Base-by-base conservation (phyloP, 75 land plant genomes). In the Cunninghamia lanceolata region DNA sequence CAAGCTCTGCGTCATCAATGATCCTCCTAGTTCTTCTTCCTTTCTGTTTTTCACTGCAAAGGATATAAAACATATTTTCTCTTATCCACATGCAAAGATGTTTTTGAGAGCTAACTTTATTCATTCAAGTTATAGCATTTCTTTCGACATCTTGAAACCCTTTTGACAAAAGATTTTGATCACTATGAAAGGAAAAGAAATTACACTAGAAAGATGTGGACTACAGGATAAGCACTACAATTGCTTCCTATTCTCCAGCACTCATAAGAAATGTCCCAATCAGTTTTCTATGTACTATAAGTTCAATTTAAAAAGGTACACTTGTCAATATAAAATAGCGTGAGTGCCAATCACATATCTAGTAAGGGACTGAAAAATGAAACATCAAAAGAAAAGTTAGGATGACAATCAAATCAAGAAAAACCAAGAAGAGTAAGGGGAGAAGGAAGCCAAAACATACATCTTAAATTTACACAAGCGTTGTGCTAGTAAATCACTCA, bases 1-100 rank as follows among this genome's bases (percentile, higher is more conserved):
- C 94, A 45, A 98, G 92, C 84, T 96, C 99, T 73, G 95, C 88
- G 88, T 98, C 99, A 86, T 94, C 97, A 74, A 96, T 83, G 6
- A 96, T 96, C 81, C 95, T 90, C 83, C 97, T 89, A 38, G 96
- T 97, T 71, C 90, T 93, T 84, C 86, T 86, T 85, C 86, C 93
- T 85, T 84, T 91, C 79, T 88, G 92, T 32, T 83, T 35, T 43
- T 85, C 73, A 85, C 85, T 83, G 43, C 52, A 28, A 40, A 87
- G 17, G 3, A 52, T 21, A 21, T 84, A n/a, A 32, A 45, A 80
- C 11, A 73, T 15, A 80, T 25, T 43, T 28, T 43, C 46, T 25
- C 32, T 19, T 70, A 30, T 70, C 10, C 35, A 30, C 32, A 70
- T 70, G 74, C 38, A 34, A 63, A 13, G 36, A 25, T 13, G 14